Conservation (phyloP, 805 yeast species). For the Candida easanensis region DNA sequence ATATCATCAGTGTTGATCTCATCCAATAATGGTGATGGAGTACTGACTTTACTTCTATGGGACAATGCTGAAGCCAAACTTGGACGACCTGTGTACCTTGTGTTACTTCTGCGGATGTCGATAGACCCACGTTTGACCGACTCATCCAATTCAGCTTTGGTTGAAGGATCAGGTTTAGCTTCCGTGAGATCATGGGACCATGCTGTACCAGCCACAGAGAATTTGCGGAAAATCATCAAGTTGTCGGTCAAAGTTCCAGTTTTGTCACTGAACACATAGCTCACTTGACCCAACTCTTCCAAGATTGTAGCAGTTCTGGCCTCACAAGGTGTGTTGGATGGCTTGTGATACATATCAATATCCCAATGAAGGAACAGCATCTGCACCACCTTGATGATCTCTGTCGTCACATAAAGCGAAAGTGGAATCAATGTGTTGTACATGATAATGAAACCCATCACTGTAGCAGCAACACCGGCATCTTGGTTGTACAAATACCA, state of each 20-base stretch:
- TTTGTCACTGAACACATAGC: slow-evolving; percentile 92
- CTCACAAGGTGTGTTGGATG: slow-evolving; percentile 86
- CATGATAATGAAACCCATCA: slow-evolving; percentile 97
- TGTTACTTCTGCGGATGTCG: slow-evolving; percentile 39
- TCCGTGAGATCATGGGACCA: slow-evolving; percentile 78
- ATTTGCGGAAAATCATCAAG: slow-evolving; percentile 85
- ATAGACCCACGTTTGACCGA: slow-evolving; percentile 31
- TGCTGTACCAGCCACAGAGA: slow-evolving; percentile 82
- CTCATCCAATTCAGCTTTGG: background rate
- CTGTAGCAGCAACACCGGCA: slow-evolving; percentile 82
- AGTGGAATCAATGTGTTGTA: slow-evolving; percentile 94
- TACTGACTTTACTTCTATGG: slow-evolving; percentile 3
- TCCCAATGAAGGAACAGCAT: slow-evolving; percentile 80
- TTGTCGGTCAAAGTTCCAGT: slow-evolving; percentile 97
- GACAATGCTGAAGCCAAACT: slow-evolving; percentile 48
- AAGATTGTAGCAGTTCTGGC: slow-evolving; percentile 93
- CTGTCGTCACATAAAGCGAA: slow-evolving; percentile 94
- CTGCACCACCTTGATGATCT: slow-evolving; percentile 88
- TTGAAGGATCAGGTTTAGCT: slow-evolving; percentile 18
- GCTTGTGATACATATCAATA: slow-evolving; percentile 88
- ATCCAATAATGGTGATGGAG: background rate
- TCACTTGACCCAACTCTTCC: slow-evolving; percentile 96
- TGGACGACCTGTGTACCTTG: slow-evolving; percentile 50
- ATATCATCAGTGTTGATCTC: slow-evolving; percentile 17
- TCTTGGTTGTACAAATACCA: slow-evolving; percentile 79